Base-by-base conservation (phyloP, 23 red algal genomes). In the Gracilariopsis chorda region DNA sequence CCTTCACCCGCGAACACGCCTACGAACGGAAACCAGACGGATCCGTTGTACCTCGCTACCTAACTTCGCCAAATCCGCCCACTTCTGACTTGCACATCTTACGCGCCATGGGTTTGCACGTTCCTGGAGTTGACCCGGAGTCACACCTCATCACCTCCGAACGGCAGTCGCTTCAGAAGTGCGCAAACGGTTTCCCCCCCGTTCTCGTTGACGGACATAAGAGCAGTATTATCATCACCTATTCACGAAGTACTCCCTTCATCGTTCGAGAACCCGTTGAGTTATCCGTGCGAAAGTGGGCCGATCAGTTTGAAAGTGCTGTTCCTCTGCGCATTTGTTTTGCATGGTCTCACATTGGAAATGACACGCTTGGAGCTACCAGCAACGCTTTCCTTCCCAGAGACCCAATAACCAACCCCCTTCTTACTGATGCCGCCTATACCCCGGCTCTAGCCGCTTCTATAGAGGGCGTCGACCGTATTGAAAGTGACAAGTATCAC, bases 261-360 rank as follows among this genome's bases (percentile, higher is more conserved):
- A 10, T 44, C 48, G 61, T 65, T 35, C 29, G 13, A 19, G 23
- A 9, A 12, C 40, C 71, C 51, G 74, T 94, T 52, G 51, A 84
- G 63, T 76, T 52, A 34, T 62, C 64, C 36, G 80, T 80, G 40
- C n/a, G 41, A 55, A 52, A 51, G 43, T 94, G 91, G 91, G 91
- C 91, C 35, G 73, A 94, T 51, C 30, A 64, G 21, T 94, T 94
- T 67, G 67, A 56, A 13, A 83, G 75, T 13, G 40, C 21, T 5
- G 56, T 80, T 6, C 9, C 42, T 4, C 19, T 87, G 7, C 91
- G 91, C n/a, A 32, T 94, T 27, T 52, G 49, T 46, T 87, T 86
- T 30, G 44, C 29, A 10, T 94, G 72, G 69, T 11, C 19, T 2
- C 16, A 69, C 21, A 45, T 76, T 7, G 44, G 29, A 0, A 55